These are phyloP conservation scores for Heliamphora ciliata DNA, from an alignment of 179 eudicot genomes.

Conservation along the genomic window DNA sequence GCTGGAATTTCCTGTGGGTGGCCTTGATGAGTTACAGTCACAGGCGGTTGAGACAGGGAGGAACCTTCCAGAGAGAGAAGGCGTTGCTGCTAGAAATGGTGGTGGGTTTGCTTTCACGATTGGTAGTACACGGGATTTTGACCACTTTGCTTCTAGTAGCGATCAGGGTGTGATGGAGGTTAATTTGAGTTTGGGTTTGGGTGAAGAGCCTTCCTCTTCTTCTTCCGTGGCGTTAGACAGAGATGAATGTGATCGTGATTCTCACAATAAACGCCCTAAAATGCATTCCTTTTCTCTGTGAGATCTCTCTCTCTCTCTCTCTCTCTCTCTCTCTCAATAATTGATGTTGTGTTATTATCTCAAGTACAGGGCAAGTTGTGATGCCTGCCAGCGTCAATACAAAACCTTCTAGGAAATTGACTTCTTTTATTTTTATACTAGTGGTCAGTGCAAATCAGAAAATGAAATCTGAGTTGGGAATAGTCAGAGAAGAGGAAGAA, in stretches of 20 bases:
- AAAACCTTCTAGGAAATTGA: background rate
- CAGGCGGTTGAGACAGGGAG: constrained; percentile 27
- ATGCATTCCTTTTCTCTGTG: constrained; percentile 33
- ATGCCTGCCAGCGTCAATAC: background rate
- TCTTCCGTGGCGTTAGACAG: constrained; percentile 11
- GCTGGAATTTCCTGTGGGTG: constrained; percentile 28
- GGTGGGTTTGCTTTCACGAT: background rate
- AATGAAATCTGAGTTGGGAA: too few relatives aligned
- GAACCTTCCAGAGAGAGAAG: constrained; percentile 33
- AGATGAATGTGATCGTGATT: constrained; percentile 27
- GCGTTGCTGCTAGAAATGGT: constrained; percentile 1
- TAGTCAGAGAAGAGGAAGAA: too few relatives aligned
- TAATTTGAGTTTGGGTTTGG: constrained; percentile 32
- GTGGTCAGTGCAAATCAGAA: too few relatives aligned
- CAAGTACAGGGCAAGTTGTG: background rate
- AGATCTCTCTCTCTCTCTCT: constrained; percentile 15
- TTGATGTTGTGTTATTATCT: background rate
- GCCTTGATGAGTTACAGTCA: constrained; percentile 10
- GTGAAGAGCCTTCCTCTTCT: constrained; percentile 27
- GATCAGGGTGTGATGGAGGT: constrained; percentile 20
- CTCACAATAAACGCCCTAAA: constrained; percentile 45
- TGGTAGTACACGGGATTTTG: constrained; percentile 2
- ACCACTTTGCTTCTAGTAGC: constrained; percentile 13
- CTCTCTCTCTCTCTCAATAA: background rate
- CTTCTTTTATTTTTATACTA: background rate